These are phyloP conservation scores for Thraustotheca clavata DNA, from an alignment of 352 stramenopile species.

Conservation along the genomic window DNA sequence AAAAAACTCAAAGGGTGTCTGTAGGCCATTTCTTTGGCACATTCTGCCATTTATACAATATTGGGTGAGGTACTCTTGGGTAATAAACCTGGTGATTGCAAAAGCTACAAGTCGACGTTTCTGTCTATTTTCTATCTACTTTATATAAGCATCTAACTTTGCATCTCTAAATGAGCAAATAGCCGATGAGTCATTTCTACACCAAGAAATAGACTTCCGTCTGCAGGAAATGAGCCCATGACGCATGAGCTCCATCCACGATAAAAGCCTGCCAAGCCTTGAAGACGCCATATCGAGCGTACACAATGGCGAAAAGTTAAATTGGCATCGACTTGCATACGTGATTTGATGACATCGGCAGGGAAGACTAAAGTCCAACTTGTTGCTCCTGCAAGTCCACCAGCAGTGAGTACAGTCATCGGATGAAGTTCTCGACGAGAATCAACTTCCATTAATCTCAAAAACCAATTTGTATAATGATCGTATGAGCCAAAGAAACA, in stretches of 20 bases:
- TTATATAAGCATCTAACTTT: neutral
- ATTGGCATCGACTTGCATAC: constrained; percentile 53
- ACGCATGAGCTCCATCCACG: constrained; percentile 78
- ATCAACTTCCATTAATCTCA: constrained; percentile 36
- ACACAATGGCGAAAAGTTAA: constrained; percentile 37
- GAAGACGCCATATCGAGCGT: constrained; percentile 45
- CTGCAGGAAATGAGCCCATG: constrained; percentile 78
- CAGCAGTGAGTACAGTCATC: constrained; percentile 57
- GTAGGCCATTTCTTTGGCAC: too few species aligned
- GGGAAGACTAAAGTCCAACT: constrained; percentile 84
- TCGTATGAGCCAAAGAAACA: constrained; percentile 86
- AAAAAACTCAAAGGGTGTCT: too few species aligned
- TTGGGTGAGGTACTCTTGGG: too few species aligned
- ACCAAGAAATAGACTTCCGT: constrained; percentile 84
- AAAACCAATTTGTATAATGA: constrained; percentile 48
- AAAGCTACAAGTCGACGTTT: too few species aligned
- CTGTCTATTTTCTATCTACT: neutral
- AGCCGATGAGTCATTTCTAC: constrained; percentile 81
- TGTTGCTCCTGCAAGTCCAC: constrained; percentile 64
- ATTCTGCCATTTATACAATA: too few species aligned
- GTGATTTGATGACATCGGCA: constrained; percentile 74
- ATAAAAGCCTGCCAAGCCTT: constrained; percentile 77
- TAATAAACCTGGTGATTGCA: too few species aligned
- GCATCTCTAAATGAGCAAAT: constrained; percentile 29
- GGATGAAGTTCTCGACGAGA: constrained; percentile 72